phyloP scores from a whole-genome alignment of 2,329 filamentous ascomycete species.

The Pyrenochaeta sp. region DNA sequence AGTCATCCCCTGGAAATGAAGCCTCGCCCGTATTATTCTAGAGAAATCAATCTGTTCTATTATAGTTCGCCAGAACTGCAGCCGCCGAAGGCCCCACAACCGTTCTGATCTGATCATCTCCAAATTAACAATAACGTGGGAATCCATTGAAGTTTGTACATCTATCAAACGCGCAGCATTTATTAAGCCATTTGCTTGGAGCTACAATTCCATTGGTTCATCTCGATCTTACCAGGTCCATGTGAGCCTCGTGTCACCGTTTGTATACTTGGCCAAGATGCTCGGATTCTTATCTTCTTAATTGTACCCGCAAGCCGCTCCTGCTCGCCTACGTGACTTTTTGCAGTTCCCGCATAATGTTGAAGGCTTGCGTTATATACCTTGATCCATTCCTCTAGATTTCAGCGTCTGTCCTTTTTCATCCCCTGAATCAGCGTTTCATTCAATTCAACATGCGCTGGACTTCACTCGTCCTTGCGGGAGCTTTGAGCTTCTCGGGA shows the following conservation, averaged over 20 bases:
- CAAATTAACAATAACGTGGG: slow-evolving; percentile 30
- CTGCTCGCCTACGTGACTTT: slow-evolving; percentile 3
- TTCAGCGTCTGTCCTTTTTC: neutral
- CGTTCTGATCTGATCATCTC: slow-evolving; percentile 5
- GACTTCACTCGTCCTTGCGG: slow-evolving; percentile 17
- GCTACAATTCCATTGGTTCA: slow-evolving; percentile 11
- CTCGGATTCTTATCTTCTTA: slow-evolving; percentile 16
- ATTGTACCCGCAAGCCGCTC: slow-evolving; percentile 11
- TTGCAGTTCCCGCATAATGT: slow-evolving; percentile 4
- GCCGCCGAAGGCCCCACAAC: slow-evolving; percentile 16
- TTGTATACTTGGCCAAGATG: slow-evolving; percentile 13
- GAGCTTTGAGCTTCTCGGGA: slow-evolving; percentile 23
- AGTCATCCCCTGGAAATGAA: too few species aligned
- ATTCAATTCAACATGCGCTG: slow-evolving; percentile 27
- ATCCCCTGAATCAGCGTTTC: neutral
- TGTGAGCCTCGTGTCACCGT: slow-evolving; percentile 17
- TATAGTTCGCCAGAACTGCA: neutral
- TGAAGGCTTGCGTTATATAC: slow-evolving; percentile 16
- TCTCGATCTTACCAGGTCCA: slow-evolving; percentile 6
- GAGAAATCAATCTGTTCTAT: too few species aligned
- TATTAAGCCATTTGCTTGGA: slow-evolving; percentile 16
- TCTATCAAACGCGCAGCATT: slow-evolving; percentile 12
- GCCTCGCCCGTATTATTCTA: too few species aligned
- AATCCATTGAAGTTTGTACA: slow-evolving; percentile 7
- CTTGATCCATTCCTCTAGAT: slow-evolving; percentile 1